Evolutionary conservation across 495 filamentous ascomycete genomes (phyloP).

Genomic region (Aspergillus homomorphus): DNA sequence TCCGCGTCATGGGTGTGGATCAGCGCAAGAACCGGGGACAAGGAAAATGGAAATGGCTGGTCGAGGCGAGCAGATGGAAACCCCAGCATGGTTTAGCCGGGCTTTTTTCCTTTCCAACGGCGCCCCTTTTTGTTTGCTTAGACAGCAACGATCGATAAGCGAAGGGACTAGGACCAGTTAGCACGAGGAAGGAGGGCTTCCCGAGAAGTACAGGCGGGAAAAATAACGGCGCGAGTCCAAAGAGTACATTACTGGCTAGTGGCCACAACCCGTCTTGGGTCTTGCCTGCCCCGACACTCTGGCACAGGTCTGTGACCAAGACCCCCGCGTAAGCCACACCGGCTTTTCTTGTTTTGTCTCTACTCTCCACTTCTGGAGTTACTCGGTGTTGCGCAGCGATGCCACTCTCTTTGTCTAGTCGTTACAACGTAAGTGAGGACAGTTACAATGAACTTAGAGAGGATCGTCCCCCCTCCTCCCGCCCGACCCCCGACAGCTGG

Average conservation of each 20-base stretch:
- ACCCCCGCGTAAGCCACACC: background rate
- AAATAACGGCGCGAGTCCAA: background rate
- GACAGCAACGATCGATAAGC: conserved; percentile 13
- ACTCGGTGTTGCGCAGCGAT: background rate
- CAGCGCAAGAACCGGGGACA: no score
- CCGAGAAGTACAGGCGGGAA: background rate
- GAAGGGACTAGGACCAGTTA: conserved; percentile 1
- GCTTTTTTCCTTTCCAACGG: background rate
- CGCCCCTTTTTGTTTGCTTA: background rate
- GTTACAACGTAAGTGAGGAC: background rate
- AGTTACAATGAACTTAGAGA: background rate
- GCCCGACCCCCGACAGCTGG: background rate
- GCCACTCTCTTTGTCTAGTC: background rate
- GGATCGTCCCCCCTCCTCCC: background rate
- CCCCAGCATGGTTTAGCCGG: background rate
- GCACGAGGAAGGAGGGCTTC: conserved; percentile 9
- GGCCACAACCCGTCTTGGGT: conserved; percentile 1
- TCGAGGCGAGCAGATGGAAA: background rate
- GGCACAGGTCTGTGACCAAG: background rate
- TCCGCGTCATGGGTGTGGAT: background rate
- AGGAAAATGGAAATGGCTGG: background rate
- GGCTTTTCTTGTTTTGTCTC: background rate
- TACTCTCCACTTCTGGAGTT: background rate
- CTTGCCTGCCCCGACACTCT: background rate
- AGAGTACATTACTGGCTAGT: no score